Evolutionary conservation across 768 basidiomycete species (phyloP), one percentile per base, ranked within the genome.

Genomic region (Suillus decipiens): DNA sequence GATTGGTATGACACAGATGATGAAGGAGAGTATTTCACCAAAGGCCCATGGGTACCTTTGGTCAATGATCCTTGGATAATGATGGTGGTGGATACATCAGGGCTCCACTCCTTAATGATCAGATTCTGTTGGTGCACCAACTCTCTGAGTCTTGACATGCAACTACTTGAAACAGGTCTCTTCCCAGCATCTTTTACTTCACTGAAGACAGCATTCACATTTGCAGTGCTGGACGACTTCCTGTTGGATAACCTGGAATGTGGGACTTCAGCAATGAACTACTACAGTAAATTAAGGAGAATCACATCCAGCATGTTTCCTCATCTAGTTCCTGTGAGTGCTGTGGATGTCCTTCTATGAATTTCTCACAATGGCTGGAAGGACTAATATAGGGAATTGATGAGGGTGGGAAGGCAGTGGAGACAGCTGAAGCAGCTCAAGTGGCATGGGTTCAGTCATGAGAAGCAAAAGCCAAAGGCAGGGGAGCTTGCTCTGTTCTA

Each of bases 401-500:
- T 43, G 43, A 43, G 43, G 43, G 43, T 43, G 3, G 9, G 19
- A 15, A 43, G 42, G 42, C 19, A 43, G 42, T 43, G 19, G 19
- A 19, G 9, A n/a, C 42, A 43, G 10, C 19, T 43, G 9, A 43
- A 43, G 42, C 19, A 43, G 42, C 19, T n/a, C 3, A 43, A 43
- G 42, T 43, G 19, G 42, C 19, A 42, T 42, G 41, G 41, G 19
- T n/a, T 43, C 17, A 1, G 42, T 0, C 19, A 43, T n/a, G 19
- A 43, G 42, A 43, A 43, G 42, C 9, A 9, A n/a, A 43, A 43
- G 19, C 43, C 19, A 10, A 43, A 43, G 8, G 43, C 43, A 43
- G 19, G 19, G 19, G 62, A 42, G 22, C 45, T 61, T 65, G 62
- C 55, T 41, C 65, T 6, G 70, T 74, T 73, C 34, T 76, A 72